phyloP scores from a whole-genome alignment of 306 rosid genomes.

The Citrullus colocynthis region DNA sequence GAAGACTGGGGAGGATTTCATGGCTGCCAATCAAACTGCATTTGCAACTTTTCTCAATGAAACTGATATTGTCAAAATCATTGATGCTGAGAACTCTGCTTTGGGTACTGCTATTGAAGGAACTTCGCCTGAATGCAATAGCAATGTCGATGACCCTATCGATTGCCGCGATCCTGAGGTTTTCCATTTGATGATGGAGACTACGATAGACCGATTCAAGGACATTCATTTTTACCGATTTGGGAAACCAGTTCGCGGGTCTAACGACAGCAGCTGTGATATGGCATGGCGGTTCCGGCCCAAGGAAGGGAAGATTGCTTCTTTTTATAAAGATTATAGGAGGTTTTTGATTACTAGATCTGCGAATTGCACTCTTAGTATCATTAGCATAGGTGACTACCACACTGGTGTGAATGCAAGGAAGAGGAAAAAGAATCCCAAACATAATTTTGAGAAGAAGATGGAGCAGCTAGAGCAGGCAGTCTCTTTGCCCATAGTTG shows the following conservation, averaged over 20 bases:
- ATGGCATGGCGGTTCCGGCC: constrained; percentile 99
- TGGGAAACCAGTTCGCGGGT: constrained; percentile 64
- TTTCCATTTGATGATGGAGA: constrained; percentile 85
- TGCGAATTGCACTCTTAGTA: constrained; percentile 48
- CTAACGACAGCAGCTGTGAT: constrained; percentile 59
- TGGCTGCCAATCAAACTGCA: constrained; percentile 72
- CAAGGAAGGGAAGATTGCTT: constrained; percentile 86
- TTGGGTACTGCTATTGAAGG: neutral
- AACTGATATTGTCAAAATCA: constrained; percentile 43
- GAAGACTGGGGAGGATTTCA: constrained; percentile 89
- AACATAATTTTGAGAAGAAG: constrained; percentile 54
- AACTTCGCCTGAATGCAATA: constrained; percentile 28
- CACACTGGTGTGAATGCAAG: constrained; percentile 78
- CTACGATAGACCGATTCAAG: constrained; percentile 72
- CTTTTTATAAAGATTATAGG: constrained; percentile 85
- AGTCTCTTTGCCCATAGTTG: constrained; percentile 55
- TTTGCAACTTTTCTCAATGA: constrained; percentile 47
- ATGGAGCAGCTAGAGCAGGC: constrained; percentile 26
- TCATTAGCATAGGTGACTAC: constrained; percentile 70
- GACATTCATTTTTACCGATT: constrained; percentile 87
- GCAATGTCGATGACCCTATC: constrained; percentile 38
- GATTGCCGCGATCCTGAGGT: constrained; percentile 86
- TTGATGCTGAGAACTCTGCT: constrained; percentile 6
- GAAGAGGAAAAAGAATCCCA: constrained; percentile 77
- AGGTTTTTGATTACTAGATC: constrained; percentile 69